Percentiles rank a stretch among this genome's conserved stretches.
These are phyloP conservation scores for Cynanchum wilfordii DNA, from an alignment of 257 asterid genomes.

Conservation along the genomic window DNA sequence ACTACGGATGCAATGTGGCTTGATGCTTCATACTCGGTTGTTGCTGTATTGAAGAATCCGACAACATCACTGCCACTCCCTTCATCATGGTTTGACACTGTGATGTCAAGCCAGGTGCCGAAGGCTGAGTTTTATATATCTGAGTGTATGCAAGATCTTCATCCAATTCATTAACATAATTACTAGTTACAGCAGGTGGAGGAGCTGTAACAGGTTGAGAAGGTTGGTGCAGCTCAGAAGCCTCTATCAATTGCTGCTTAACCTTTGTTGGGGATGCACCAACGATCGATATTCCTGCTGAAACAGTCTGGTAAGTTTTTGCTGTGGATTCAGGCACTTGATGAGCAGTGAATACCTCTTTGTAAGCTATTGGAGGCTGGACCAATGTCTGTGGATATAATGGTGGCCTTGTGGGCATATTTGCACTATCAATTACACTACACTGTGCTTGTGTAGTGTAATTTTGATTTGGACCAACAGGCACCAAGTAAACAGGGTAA, in stretches of 20 bases:
- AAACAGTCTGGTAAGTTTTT: constrained; percentile 23
- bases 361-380: constrained; percentile 30
- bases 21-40: constrained; percentile 38
- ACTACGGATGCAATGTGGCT: constrained; percentile 32
- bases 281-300: constrained; percentile 23
- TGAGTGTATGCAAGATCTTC: constrained; percentile 67
- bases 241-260: constrained; percentile 32
- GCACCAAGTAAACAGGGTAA: constrained; percentile 58
- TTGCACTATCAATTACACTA: constrained; percentile 27
- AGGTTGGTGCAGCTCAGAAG: constrained; percentile 32
- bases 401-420: constrained; percentile 32
- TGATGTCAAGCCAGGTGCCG: constrained; percentile 48
- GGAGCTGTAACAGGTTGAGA: constrained; percentile 35
- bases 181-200: constrained; percentile 25
- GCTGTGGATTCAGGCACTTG: constrained; percentile 35
- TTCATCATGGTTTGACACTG: constrained; percentile 49
- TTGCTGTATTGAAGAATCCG: constrained; percentile 52
- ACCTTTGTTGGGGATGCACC: constrained; percentile 34
- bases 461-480: constrained; percentile 43
- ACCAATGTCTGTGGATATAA: constrained; percentile 39
- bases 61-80: constrained; percentile 39
- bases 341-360: constrained; percentile 39
- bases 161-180: constrained; percentile 43
- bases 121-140: constrained; percentile 84
- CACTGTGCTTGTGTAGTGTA: constrained; percentile 36